Conservation (phyloP, 148 eudicot species). For the Vaccinium vitisidaea region DNA sequence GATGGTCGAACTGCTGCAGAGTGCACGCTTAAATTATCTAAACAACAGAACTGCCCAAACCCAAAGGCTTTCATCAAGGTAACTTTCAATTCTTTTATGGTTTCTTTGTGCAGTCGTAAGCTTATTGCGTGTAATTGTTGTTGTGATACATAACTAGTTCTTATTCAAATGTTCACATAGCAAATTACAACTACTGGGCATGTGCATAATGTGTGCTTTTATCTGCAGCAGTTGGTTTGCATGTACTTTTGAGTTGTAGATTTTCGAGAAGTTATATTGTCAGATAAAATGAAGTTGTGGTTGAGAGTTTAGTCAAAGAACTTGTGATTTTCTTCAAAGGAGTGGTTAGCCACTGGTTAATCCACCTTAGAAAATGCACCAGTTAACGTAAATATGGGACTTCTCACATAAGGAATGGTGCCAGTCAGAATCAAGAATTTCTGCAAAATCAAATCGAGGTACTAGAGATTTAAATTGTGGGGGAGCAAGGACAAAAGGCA, state of each 20-base stretch:
- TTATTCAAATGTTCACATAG: not conserved
- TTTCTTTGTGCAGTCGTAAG: not conserved
- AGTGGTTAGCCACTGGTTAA: not conserved
- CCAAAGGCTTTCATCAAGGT: slow-evolving; percentile 75
- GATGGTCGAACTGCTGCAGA: slow-evolving; percentile 85
- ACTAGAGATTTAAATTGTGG: not conserved
- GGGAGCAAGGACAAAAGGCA: not conserved
- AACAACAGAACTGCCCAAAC: slow-evolving; percentile 68
- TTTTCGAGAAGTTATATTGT: not conserved
- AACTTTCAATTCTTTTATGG: not conserved
- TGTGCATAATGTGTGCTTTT: not conserved
- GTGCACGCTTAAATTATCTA: slow-evolving; percentile 62
- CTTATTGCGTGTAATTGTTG: not conserved
- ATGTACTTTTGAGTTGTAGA: not conserved
- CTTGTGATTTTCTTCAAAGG: not conserved
- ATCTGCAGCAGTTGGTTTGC: slow-evolving; percentile 1
- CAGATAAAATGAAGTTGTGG: not conserved
- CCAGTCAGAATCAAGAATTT: not conserved
- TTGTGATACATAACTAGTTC: not conserved
- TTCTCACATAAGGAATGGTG: not conserved
- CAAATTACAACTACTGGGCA: not conserved
- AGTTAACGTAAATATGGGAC: not conserved
- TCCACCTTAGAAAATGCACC: not conserved
- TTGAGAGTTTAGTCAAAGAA: not conserved
- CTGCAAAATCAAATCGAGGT: not conserved